phyloP scores from a whole-genome alignment of 805 yeast genomes.

The Candida golubevii region DNA sequence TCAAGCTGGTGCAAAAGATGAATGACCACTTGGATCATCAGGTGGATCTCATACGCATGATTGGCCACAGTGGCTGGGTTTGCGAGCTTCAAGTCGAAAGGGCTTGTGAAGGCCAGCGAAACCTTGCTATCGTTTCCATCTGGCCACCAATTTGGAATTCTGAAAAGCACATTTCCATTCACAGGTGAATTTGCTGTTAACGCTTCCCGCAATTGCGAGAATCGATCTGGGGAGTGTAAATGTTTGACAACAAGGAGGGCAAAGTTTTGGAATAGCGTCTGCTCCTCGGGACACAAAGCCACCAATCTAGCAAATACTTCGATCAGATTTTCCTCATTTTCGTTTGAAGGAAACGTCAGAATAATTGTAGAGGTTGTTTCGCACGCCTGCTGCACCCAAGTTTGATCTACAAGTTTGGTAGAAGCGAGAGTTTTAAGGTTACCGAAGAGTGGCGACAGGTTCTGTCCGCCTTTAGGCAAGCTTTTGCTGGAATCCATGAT shows the following conservation, averaged over 20 bases:
- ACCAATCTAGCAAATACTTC: constrained; percentile 2
- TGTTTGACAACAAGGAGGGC: constrained; percentile 9
- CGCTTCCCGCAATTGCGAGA: not conserved
- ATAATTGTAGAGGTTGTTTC: not conserved
- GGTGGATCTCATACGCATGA: not conserved
- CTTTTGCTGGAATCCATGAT: not conserved
- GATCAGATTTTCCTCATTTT: not conserved
- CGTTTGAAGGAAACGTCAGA: not conserved
- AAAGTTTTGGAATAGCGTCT: constrained; percentile 1
- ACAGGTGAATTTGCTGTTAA: not conserved
- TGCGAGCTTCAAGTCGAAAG: constrained; percentile 7
- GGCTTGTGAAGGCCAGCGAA: constrained; percentile 2
- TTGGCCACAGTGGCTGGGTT: constrained; percentile 1
- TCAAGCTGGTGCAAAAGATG: constrained; percentile 1
- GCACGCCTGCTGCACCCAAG: constrained; percentile 1
- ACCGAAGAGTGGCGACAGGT: not conserved
- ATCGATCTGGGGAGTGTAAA: constrained; percentile 5
- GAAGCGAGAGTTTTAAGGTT: not conserved
- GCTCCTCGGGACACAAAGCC: constrained; percentile 1
- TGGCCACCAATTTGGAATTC: constrained; percentile 14
- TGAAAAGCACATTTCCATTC: not conserved
- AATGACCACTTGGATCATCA: not conserved
- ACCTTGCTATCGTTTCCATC: not conserved
- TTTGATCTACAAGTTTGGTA: not conserved
- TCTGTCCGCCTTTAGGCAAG: too few relatives aligned